phyloP scores from a whole-genome alignment of 805 yeast genomes.

The Allodekkera sacchari region DNA sequence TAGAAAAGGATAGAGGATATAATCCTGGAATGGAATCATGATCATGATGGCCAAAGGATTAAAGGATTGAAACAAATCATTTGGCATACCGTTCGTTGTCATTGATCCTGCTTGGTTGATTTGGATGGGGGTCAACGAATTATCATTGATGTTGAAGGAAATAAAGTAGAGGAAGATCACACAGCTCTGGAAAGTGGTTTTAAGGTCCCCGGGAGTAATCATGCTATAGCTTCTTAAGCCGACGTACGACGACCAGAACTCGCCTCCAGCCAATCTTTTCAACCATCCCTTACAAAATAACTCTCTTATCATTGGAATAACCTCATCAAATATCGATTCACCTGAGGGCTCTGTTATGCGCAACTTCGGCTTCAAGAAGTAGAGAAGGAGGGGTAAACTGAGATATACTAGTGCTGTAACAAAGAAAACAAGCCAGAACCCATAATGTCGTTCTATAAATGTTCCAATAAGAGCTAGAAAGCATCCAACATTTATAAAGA shows the following conservation, averaged over 20 bases:
- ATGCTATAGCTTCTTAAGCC: slow-evolving; percentile 11
- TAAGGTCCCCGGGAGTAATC: slow-evolving; percentile 32
- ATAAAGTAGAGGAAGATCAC: slow-evolving; percentile 36
- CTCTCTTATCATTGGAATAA: slow-evolving; percentile 30
- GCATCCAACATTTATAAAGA: slow-evolving; percentile 47
- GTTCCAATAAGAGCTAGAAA: slow-evolving; percentile 41
- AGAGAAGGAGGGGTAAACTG: slow-evolving; percentile 36
- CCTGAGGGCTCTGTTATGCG: slow-evolving; percentile 28
- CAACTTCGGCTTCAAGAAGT: slow-evolving; percentile 27
- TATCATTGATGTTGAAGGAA: slow-evolving; percentile 32
- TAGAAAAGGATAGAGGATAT: slow-evolving; percentile 35
- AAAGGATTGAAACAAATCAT: slow-evolving; percentile 45
- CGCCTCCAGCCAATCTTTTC: slow-evolving; percentile 25
- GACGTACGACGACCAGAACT: slow-evolving; percentile 31
- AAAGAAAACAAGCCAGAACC: slow-evolving; percentile 44
- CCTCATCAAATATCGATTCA: slow-evolving; percentile 33
- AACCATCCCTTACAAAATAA: slow-evolving; percentile 33
- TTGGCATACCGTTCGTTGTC: slow-evolving; percentile 45
- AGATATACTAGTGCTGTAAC: slow-evolving; percentile 46
- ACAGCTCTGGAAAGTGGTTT: slow-evolving; percentile 35
- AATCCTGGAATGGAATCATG: slow-evolving; percentile 41
- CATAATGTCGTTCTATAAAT: slow-evolving; percentile 37
- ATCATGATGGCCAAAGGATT: slow-evolving; percentile 45
- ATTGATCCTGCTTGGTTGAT: slow-evolving; percentile 45
- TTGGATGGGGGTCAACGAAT: slow-evolving; percentile 38